Evolutionary conservation across 1,284 basidiomycete genomes (phyloP).

Genomic region (Tilletia setariae): DNA sequence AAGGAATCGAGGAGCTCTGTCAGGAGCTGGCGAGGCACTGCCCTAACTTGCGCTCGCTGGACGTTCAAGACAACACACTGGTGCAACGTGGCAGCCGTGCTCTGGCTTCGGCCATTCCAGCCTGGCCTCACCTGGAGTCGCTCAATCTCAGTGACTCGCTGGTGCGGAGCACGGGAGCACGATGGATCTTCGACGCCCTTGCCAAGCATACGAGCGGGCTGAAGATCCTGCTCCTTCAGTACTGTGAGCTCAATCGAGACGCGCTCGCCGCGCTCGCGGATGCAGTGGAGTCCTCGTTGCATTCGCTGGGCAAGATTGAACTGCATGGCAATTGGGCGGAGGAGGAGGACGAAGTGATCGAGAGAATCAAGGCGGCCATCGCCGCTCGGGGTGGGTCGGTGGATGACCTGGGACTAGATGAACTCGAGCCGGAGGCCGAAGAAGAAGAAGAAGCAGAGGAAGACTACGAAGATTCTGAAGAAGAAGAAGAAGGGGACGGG

Average conservation of each 20-base stretch:
- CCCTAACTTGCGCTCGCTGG: slow-evolving; percentile 70
- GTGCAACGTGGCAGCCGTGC: slow-evolving; percentile 70
- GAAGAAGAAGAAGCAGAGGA: slow-evolving; percentile 17
- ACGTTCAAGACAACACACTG: slow-evolving; percentile 95
- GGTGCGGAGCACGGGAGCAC: slow-evolving; percentile 63
- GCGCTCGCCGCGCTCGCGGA: slow-evolving; percentile 39
- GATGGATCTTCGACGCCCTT: slow-evolving; percentile 40
- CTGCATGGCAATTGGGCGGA: slow-evolving; percentile 54
- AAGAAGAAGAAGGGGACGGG: slow-evolving; percentile 39
- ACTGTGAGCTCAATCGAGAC: too few relatives aligned
- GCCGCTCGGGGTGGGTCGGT: slow-evolving; percentile 41
- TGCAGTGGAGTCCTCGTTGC: slow-evolving; percentile 37
- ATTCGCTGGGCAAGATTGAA: slow-evolving; percentile 38
- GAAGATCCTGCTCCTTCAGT: slow-evolving; percentile 41
- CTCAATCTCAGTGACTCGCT: slow-evolving; percentile 93
- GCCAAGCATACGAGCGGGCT: slow-evolving; percentile 40
- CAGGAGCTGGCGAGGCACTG: slow-evolving; percentile 69
- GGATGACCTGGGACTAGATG: slow-evolving; percentile 46
- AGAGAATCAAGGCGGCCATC: slow-evolving; percentile 41
- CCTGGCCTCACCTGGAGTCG: slow-evolving; percentile 69
- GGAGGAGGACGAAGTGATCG: slow-evolving; percentile 50
- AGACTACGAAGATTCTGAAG: slow-evolving; percentile 39
- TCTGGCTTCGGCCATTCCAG: slow-evolving; percentile 67
- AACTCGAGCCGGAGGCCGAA: slow-evolving; percentile 24
- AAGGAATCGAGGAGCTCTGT: slow-evolving; percentile 80